phyloP scores from a whole-genome alignment of 1,284 basidiomycete genomes.

The Irpex lacteus region DNA sequence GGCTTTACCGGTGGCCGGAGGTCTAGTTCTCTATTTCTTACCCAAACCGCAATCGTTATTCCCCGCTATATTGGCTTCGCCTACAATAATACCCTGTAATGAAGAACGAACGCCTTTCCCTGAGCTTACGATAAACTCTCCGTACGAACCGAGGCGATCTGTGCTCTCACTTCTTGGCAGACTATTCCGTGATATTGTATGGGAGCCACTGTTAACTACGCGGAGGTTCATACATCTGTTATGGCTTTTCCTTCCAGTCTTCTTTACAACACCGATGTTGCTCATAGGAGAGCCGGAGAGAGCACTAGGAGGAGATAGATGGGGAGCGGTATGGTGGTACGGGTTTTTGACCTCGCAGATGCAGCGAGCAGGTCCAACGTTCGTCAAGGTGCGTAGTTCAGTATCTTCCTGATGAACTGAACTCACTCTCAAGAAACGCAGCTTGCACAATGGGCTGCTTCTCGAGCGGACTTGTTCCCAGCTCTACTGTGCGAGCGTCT shows the following conservation, averaged over 20 bases:
- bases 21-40: constrained; percentile 46
- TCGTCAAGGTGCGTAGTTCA: constrained; percentile 77
- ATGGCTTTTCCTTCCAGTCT: constrained; percentile 84
- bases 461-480: constrained; percentile 93
- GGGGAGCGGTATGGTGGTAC: constrained; percentile 97
- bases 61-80: constrained; percentile 52
- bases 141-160: constrained; percentile 53
- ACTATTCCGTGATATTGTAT: constrained; percentile 55
- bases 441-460: constrained; percentile 98
- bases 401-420: background rate
- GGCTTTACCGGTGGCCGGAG: constrained; percentile 55
- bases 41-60: constrained; percentile 40
- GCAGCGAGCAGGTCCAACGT: constrained; percentile 95
- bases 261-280: constrained; percentile 84
- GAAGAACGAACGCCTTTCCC: constrained; percentile 20
- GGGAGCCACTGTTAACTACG: constrained; percentile 87
- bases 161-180: constrained; percentile 40
- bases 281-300: constrained; percentile 67
- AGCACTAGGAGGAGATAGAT: constrained; percentile 64
- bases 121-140: constrained; percentile 51
- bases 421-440: constrained; percentile 28
- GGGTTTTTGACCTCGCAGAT: constrained; percentile 84
- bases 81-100: constrained; percentile 61
- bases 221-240: constrained; percentile 85
- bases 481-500: constrained; percentile 86